Evolutionary conservation across 176 grass and related monocot species (phyloP), one percentile per base, ranked within the genome.

Genomic region (Eragrostis curvula): DNA sequence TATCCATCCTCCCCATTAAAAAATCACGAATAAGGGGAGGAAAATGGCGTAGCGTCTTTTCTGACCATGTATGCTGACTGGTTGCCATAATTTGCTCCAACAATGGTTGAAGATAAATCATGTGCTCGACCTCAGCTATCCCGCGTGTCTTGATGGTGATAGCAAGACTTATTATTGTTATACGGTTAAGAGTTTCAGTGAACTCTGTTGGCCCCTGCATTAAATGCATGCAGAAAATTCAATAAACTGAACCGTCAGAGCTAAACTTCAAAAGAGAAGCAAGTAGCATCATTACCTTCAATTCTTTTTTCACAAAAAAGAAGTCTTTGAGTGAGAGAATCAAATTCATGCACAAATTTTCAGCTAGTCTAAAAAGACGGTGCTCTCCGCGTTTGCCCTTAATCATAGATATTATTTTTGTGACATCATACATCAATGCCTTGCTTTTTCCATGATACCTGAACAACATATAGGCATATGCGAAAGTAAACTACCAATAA

Each of bases 391-490:
- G 90, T 87, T 95, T 98, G 36, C 87, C 85, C 72, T 95, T 98
- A 84, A 98, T 95, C 93, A 93, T 98, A 46, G 96, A 95, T 87
- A 95, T 95, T 85, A 98, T 98, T 75, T 95, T 98, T 77, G 96
- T 98, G 56, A 98, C 96, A 88, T 98, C 96, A 90, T 98, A 95
- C 96, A 98, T 95, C 77, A 98, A 88, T 64, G 92, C 92, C 87
- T 98, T 98, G 71, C 96, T 98, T 90, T 95, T 98, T 66, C 96
- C 96, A 80, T 95, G 90, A 71, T 98, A 98, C 82, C 96, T 95
- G 51, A 53, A 68, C 32, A 77, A 71, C 30, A 58, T 66, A 62
- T 74, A 79, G 21, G 51, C 27, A 32, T 56, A 80, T 17, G 70
- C 28, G 66, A 75, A 88, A 56, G 46, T 66, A 52, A 71, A 72